Evolutionary conservation across 257 asterid species (phyloP).

Genomic region (Oldenlandia corymbosa): DNA sequence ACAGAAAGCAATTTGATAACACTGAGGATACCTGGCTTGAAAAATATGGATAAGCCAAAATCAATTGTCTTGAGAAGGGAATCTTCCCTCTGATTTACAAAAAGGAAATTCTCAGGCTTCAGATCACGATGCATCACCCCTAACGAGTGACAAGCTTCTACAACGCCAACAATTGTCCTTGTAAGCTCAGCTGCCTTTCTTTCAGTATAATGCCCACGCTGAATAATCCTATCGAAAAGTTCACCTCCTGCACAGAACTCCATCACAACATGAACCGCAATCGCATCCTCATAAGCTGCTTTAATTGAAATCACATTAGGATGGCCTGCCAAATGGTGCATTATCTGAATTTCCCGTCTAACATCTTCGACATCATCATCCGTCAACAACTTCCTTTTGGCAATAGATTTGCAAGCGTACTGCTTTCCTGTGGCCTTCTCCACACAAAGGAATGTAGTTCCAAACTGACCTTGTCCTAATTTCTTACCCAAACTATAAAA

Average conservation of each 20-base stretch:
- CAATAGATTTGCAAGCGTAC: conserved; percentile 92
- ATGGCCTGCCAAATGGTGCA: conserved; percentile 92
- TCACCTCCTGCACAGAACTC: conserved; percentile 93
- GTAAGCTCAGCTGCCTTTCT: conserved; percentile 96
- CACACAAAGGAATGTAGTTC: conserved; percentile 71
- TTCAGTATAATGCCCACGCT: conserved; percentile 89
- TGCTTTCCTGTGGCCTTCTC: conserved; percentile 62
- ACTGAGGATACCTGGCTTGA: conserved; percentile 68
- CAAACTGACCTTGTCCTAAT: conserved; percentile 95
- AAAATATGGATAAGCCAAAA: conserved; percentile 85
- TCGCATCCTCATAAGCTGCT: conserved; percentile 85
- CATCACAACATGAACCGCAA: conserved; percentile 92
- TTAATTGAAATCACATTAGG: conserved; percentile 85
- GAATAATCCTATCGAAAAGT: conserved; percentile 86
- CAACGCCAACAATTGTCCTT: conserved; percentile 88
- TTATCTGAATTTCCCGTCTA: conserved; percentile 93
- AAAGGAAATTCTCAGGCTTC: conserved; percentile 90
- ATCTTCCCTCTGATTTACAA: conserved; percentile 79
- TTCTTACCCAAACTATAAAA: conserved; percentile 68
- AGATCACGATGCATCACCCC: conserved; percentile 98
- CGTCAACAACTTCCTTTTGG: conserved; percentile 77
- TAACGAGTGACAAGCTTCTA: conserved; percentile 91
- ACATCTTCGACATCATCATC: conserved; percentile 97
- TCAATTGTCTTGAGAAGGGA: conserved; percentile 89
- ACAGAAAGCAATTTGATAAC: not conserved